Evolutionary conservation across 257 asterid species (phyloP), one percentile per base, ranked within the genome.

Genomic region (Marsdenia floribunda): DNA sequence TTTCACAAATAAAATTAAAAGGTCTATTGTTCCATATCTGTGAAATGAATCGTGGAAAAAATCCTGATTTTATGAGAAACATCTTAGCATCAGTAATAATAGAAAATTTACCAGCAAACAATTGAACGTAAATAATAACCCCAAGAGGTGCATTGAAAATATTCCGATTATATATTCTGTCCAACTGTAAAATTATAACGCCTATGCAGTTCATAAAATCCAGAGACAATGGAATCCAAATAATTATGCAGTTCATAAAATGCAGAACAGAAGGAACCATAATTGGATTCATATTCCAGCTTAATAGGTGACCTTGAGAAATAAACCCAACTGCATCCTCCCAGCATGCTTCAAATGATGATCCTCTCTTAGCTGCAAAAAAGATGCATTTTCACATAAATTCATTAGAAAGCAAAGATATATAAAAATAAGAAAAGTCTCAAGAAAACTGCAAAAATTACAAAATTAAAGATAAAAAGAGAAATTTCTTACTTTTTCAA

Each of bases 291-390:
- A 9, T 19, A 14, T 37, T 70, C 70, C 57, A 58, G 21, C 33
- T 59, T 3, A 33, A 12, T 46, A n/a, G 29, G 13, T 49, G 70
- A 93, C 98, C 98, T 93, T 93, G 77, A 93, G 98, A 87, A 93
- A 90, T 66, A 93, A 90, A 72, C 97, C 96, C 78, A 95, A 78
- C 77, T 95, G 97, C 99, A 92, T 88, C 73, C 99, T 85, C 33
- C 98, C 97, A 79, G 98, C 99, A 80, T 95, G 96, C 89, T 88
- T 95, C 90, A 95, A 84, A 90, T 95, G 99, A 88, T 95, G 99
- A 83, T 95, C 96, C 87, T 92, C 99, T 81, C 88, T 85, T 78
- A 95, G 89, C 99, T 95, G 96, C 78, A 76, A 58, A 4, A 50
- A 42, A 52, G 53, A 49, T 46, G 46, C 3, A 29, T 21, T 68